phyloP scores from a whole-genome alignment of 768 basidiomycete genomes.

The Phanerochaete carnosa region DNA sequence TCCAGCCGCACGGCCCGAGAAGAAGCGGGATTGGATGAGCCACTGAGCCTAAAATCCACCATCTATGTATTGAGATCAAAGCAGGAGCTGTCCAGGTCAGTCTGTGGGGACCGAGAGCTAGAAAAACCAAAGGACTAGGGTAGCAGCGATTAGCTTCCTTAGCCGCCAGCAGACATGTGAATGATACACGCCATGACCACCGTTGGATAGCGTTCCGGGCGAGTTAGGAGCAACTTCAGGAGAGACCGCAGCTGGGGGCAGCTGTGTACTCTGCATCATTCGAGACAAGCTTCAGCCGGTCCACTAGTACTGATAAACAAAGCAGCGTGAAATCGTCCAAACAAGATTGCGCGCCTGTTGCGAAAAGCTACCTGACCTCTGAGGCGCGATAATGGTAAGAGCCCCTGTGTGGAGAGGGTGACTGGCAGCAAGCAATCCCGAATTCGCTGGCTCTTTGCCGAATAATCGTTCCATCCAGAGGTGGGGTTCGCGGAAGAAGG shows the following conservation, averaged over 20 bases:
- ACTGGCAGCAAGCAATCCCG: neutral
- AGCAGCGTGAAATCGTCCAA: neutral
- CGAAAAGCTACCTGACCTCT: neutral
- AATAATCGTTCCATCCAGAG: neutral
- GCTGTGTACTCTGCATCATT: neutral
- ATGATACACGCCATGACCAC: neutral
- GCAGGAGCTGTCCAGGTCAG: neutral
- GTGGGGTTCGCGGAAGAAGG: neutral
- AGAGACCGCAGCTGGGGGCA: neutral
- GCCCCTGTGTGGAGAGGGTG: neutral
- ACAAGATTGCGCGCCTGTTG: neutral
- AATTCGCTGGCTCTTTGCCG: neutral
- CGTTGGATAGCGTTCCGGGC: neutral
- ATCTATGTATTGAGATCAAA: neutral
- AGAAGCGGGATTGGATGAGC: neutral
- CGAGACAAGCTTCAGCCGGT: neutral
- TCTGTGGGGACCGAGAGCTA: neutral
- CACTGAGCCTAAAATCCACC: neutral
- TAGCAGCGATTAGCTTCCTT: neutral
- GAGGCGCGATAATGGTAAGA: neutral
- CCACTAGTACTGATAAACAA: neutral
- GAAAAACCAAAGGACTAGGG: neutral
- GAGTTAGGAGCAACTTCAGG: neutral
- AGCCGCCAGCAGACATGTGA: neutral
- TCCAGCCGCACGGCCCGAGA: neutral